These are phyloP conservation scores for Annulohypoxylon nitens DNA, from an alignment of 495 filamentous ascomycete genomes.

Conservation along the genomic window DNA sequence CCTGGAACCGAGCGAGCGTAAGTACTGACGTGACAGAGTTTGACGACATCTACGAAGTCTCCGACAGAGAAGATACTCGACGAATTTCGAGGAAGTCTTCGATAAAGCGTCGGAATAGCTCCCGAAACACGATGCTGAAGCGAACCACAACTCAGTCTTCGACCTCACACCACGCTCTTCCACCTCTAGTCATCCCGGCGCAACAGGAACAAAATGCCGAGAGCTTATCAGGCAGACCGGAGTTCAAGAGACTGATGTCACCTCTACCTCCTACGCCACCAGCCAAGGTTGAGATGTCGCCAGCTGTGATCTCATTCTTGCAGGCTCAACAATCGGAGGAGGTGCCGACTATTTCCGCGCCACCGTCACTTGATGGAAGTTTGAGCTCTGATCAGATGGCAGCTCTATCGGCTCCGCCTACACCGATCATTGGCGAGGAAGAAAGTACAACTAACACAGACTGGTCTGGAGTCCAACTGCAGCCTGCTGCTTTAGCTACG, in stretches of 20 bases:
- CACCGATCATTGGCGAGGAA: slow-evolving; percentile 75
- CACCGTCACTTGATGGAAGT: slow-evolving; percentile 91
- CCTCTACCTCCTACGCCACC: slow-evolving; percentile 81
- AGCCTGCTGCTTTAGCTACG: slow-evolving; percentile 81
- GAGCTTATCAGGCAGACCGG: slow-evolving; percentile 53
- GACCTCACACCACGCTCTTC: slow-evolving; percentile 62
- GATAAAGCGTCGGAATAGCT: slow-evolving; percentile 53
- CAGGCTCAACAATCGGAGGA: slow-evolving; percentile 63
- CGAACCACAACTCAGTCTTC: slow-evolving; percentile 50
- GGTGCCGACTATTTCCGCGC: slow-evolving; percentile 79
- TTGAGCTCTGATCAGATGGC: slow-evolving; percentile 87
- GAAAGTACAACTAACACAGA: slow-evolving; percentile 63
- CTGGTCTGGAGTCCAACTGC: slow-evolving; percentile 78
- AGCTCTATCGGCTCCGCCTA: slow-evolving; percentile 80
- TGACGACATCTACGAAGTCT: slow-evolving; percentile 88
- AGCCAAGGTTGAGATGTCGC: slow-evolving; percentile 81
- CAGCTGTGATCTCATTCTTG: slow-evolving; percentile 76
- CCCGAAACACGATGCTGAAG: slow-evolving; percentile 48
- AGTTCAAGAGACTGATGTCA: slow-evolving; percentile 73
- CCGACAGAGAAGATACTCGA: slow-evolving; percentile 68
- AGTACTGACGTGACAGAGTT: slow-evolving; percentile 74
- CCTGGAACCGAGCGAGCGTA: slow-evolving; percentile 67
- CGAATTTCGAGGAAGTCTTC: slow-evolving; percentile 50
- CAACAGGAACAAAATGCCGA: slow-evolving; percentile 49
- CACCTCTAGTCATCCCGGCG: slow-evolving; percentile 78